Evolutionary conservation across 2,329 filamentous ascomycete species (phyloP), one percentile per base, ranked within the genome.

Genomic region (Pseudocercospora ulei): DNA sequence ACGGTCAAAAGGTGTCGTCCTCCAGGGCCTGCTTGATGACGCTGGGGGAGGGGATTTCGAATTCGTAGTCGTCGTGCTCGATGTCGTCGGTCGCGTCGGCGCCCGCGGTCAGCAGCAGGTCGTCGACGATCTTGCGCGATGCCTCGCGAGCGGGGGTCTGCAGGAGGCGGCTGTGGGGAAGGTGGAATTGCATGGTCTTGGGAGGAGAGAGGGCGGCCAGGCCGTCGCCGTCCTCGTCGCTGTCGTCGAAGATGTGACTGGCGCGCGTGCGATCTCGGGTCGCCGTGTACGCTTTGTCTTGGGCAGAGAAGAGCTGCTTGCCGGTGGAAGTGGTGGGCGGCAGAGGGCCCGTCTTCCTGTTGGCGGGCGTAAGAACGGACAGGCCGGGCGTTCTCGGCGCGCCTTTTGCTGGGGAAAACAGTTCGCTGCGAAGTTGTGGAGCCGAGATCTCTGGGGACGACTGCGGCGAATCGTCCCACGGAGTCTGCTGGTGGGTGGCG

Each of bases 171-270:
- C 78, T 82, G 37, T 80, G 80, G 35, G 82, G 82, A 31, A 92
- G 64, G 28, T 81, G 79, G 60, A 92, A 92, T 55, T 87, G 82
- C 44, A 92, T 87, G 7, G 84, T 90, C 68, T 96, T 96, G 0
- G 90, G 90, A 17, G 90, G 90, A 55, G 84, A 94, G 31, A 73
- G 62, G 5, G 47, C 48, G 76, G 41, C 39, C 24, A 51, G 23
- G 31, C 48, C 39, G 11, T 67, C 65, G 24, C 74, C 74, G 33
- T 79, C 75, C 7, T 77, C 75, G 27, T 81, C 80, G 40, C 45
- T 49, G 19, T 54, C 50, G 17, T 48, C 48, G 30, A 57, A 56
- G 27, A 49, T 47, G n/a, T 50, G 42, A 28, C 46, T 47, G n/a
- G 43, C 41, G 9, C 48, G 44, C 1, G 49, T 45, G 13, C 49